Conservation (phyloP, 495 filamentous ascomycete genomes). For the Cercophora sp. region DNA sequence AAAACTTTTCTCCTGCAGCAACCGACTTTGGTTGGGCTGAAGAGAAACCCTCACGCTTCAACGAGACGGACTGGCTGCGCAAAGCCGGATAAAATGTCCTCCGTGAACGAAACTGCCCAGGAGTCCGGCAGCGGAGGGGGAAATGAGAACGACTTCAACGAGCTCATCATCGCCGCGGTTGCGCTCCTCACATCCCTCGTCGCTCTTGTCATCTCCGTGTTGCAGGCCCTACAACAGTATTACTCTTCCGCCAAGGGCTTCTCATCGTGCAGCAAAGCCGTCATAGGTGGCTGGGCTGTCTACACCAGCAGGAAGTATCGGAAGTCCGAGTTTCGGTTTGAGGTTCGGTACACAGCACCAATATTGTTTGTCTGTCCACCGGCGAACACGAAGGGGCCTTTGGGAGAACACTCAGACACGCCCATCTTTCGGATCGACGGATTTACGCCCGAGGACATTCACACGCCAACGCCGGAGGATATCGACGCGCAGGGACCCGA, state of each 20-base stretch:
- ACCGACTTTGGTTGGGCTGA: too few species aligned
- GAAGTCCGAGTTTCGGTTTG: constrained; percentile 34
- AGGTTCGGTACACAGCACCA: constrained; percentile 42
- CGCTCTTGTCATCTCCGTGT: constrained; percentile 18
- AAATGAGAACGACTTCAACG: neutral
- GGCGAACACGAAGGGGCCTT: constrained; percentile 32
- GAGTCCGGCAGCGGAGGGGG: too few species aligned
- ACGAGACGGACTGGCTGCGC: too few species aligned
- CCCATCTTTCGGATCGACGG: constrained; percentile 25
- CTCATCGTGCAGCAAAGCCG: constrained; percentile 8
- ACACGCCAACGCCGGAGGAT: constrained; percentile 13
- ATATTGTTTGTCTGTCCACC: constrained; percentile 36
- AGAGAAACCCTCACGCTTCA: too few species aligned
- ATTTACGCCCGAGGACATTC: constrained; percentile 17
- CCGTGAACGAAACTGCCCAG: too few species aligned
- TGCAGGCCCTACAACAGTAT: constrained; percentile 13
- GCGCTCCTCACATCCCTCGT: constrained; percentile 21
- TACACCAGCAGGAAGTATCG: constrained; percentile 29
- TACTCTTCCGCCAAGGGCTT: constrained; percentile 8
- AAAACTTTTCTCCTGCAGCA: too few species aligned
- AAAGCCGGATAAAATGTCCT: too few species aligned
- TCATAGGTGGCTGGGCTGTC: constrained; percentile 37
- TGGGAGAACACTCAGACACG: constrained; percentile 13
- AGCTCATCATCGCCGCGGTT: constrained; percentile 15
- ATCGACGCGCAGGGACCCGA: neutral